Evolutionary conservation across 2,329 filamentous ascomycete species (phyloP).

Genomic region (Aplosporella prunicola): DNA sequence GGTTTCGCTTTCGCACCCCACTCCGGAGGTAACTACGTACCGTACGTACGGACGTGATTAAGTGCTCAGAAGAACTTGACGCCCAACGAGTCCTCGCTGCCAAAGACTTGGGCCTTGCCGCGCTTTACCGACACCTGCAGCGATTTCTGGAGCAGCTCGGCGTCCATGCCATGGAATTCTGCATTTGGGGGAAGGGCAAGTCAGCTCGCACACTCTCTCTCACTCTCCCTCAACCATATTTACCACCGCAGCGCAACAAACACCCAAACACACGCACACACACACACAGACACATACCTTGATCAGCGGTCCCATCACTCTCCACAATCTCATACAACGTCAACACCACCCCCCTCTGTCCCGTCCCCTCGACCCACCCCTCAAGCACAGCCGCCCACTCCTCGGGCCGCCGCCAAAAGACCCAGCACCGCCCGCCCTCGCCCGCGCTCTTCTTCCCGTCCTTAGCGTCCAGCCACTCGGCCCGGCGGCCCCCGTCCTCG

Average conservation of each 20-base stretch:
- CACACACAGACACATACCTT: slow-evolving; percentile 55
- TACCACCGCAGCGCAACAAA: no score
- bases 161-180: slow-evolving; percentile 83
- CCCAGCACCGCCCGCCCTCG: slow-evolving; percentile 44
- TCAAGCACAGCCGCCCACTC: slow-evolving; percentile 80
- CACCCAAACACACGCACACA: no score
- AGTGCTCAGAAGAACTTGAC: no score
- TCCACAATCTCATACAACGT: slow-evolving; percentile 87
- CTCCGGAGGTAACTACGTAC: no score
- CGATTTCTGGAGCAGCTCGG: slow-evolving; percentile 68
- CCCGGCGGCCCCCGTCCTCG: slow-evolving; percentile 43
- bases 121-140: slow-evolving; percentile 76
- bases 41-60: no score
- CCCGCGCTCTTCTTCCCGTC: slow-evolving; percentile 12
- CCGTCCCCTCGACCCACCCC: slow-evolving; percentile 72
- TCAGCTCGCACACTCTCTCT: background rate
- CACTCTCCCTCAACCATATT: no score
- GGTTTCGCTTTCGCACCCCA: no score
- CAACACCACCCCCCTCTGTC: slow-evolving; percentile 77
- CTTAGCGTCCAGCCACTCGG: slow-evolving; percentile 52
- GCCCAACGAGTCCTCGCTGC: slow-evolving; percentile 74
- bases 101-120: slow-evolving; percentile 89
- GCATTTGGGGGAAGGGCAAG: background rate
- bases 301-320: slow-evolving; percentile 64
- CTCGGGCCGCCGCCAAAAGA: slow-evolving; percentile 79